Evolutionary conservation across 352 stramenopile species (phyloP).

Genomic region (Phytophthora multivora): DNA sequence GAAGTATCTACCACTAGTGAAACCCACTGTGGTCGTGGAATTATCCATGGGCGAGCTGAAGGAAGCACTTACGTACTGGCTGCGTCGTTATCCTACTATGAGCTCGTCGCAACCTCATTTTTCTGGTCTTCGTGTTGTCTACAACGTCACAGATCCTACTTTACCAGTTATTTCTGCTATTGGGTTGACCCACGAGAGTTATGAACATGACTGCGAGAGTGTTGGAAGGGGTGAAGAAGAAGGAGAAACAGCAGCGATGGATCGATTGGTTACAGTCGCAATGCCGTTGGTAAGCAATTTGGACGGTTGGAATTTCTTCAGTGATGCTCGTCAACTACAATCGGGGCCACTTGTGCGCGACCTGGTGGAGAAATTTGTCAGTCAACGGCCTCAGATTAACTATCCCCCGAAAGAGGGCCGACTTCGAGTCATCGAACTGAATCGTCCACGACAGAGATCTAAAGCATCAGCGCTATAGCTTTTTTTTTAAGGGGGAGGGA

Average conservation of each 20-base stretch:
- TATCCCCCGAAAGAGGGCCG: slow-evolving; percentile 32
- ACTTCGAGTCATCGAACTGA: slow-evolving; percentile 20
- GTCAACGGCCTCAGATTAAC: slow-evolving; percentile 17
- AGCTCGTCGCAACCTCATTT: slow-evolving; percentile 81
- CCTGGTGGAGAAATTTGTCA: slow-evolving; percentile 39
- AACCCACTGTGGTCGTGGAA: slow-evolving; percentile 56
- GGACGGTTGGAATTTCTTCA: slow-evolving; percentile 45
- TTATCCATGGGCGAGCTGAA: slow-evolving; percentile 53
- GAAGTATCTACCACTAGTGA: slow-evolving; percentile 68
- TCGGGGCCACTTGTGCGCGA: slow-evolving; percentile 36
- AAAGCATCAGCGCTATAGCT: no score
- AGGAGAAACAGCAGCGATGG: slow-evolving; percentile 4
- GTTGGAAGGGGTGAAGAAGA: slow-evolving; percentile 2
- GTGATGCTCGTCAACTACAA: slow-evolving; percentile 11
- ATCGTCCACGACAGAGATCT: not conserved
- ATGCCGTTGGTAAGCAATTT: slow-evolving; percentile 32
- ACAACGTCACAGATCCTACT: slow-evolving; percentile 28
- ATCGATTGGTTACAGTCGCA: slow-evolving; percentile 32
- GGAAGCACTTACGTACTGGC: slow-evolving; percentile 62
- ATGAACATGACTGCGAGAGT: slow-evolving; percentile 9
- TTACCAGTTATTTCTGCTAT: slow-evolving; percentile 40
- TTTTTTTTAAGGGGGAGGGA: no score
- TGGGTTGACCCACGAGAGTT: slow-evolving; percentile 22
- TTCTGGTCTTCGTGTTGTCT: slow-evolving; percentile 53
- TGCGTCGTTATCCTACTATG: slow-evolving; percentile 60